phyloP scores from a whole-genome alignment of 2,329 filamentous ascomycete species.

The Fusarium longipes region DNA sequence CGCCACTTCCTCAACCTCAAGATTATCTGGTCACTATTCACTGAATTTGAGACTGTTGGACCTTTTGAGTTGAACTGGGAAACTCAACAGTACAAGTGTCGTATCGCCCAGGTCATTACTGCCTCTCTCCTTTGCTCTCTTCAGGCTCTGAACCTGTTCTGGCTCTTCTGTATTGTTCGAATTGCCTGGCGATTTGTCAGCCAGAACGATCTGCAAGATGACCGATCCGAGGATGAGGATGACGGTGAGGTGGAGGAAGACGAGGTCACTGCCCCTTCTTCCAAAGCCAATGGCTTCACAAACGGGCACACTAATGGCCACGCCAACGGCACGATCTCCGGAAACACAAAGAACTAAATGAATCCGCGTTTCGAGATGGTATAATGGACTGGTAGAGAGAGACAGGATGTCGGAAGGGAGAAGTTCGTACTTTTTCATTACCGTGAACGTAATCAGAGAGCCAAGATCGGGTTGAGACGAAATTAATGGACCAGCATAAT shows the following conservation, averaged over 20 bases:
- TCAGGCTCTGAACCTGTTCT: conserved; percentile 83
- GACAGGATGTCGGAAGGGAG: background rate
- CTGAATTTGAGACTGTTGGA: conserved; percentile 78
- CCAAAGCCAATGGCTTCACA: conserved; percentile 35
- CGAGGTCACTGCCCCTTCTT: conserved; percentile 49
- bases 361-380: background rate
- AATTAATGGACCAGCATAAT: conserved; percentile 42
- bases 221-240: conserved; percentile 76
- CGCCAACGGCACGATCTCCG: conserved; percentile 31
- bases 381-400: background rate
- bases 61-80: conserved; percentile 83
- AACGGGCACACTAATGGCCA: conserved; percentile 32
- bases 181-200: conserved; percentile 78
- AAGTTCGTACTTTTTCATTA: background rate
- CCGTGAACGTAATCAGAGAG: conserved; percentile 1
- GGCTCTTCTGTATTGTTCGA: conserved; percentile 81
- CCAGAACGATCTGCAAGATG: conserved; percentile 72
- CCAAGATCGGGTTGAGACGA: conserved; percentile 28
- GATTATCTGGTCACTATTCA: conserved; percentile 80
- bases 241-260: conserved; percentile 61
- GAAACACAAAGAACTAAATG: conserved; percentile 33
- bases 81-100: conserved; percentile 80
- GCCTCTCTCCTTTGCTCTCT: conserved; percentile 71
- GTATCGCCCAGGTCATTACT: conserved; percentile 75
- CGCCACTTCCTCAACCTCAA: conserved; percentile 86